Evolutionary conservation across 2,329 filamentous ascomycete species (phyloP).

Genomic region (Berkeleyomyces basicola): DNA sequence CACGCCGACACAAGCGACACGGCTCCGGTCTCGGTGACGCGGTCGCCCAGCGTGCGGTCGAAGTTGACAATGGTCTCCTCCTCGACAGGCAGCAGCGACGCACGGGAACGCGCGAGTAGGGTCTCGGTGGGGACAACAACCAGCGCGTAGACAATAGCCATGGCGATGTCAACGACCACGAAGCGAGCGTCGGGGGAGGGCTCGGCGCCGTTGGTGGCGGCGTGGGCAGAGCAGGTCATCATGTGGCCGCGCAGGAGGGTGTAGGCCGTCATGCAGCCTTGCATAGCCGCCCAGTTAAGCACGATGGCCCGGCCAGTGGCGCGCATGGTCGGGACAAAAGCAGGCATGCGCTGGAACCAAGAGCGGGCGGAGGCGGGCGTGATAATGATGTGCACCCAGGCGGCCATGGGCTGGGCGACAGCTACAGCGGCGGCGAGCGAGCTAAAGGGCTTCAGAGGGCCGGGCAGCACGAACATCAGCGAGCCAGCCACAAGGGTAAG

Average conservation of each 20-base stretch:
- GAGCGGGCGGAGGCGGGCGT: slow-evolving; percentile 44
- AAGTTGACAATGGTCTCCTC: slow-evolving; percentile 78
- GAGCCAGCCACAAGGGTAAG: slow-evolving; percentile 25
- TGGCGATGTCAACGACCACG: slow-evolving; percentile 23
- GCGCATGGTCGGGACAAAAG: slow-evolving; percentile 45
- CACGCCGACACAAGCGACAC: slow-evolving; percentile 61
- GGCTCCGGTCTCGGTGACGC: slow-evolving; percentile 57
- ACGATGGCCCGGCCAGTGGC: slow-evolving; percentile 53
- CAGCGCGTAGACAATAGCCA: slow-evolving; percentile 28
- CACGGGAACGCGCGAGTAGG: slow-evolving; percentile 67
- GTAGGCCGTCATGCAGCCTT: slow-evolving; percentile 33
- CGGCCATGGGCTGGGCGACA: slow-evolving; percentile 46
- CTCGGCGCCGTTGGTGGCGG: slow-evolving; percentile 24
- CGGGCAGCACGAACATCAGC: slow-evolving; percentile 15
- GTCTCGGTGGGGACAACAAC: slow-evolving; percentile 61
- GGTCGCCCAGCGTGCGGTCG: slow-evolving; percentile 69
- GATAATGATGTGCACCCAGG: slow-evolving; percentile 79
- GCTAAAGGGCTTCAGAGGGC: slow-evolving; percentile 24
- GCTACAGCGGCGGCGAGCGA: slow-evolving; percentile 37
- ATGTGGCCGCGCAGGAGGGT: slow-evolving; percentile 23
- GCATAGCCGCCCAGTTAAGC: slow-evolving; percentile 41
- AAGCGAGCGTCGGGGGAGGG: slow-evolving; percentile 12
- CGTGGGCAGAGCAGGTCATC: slow-evolving; percentile 21
- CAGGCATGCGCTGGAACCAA: slow-evolving; percentile 55
- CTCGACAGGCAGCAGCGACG: slow-evolving; percentile 66